Evolutionary conservation across 805 yeast species (phyloP), one percentile per base, ranked within the genome.

Genomic region (Nakazawaea peltata): DNA sequence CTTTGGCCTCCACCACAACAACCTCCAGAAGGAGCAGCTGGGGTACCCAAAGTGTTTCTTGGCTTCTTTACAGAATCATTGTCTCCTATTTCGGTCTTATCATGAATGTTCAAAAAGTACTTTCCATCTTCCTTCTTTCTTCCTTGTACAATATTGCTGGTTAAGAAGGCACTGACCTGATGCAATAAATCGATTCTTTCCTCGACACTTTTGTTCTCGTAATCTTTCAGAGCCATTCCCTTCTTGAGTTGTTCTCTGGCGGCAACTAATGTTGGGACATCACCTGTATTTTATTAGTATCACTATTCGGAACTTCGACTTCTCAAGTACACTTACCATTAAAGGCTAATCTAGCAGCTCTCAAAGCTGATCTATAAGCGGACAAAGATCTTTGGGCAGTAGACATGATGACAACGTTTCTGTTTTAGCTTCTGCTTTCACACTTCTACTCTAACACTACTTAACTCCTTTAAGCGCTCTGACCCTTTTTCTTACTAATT

Each of bases 131-230:
- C 52, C 34, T 62, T 55, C 46, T 59, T 68, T 41, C 59, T 63
- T 6, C 94, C 97, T 59, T 90, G 98, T 3, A 90, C 97, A n/a
- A 90, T 66, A 54, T 90, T 90, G 40, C 68, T 64, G 32, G 71
- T 64, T 39, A 90, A 62, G 43, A 87, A 80, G 27, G 55, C 52
- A 1, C 88, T 74, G n/a, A 90, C 81, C 13, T 79, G 88, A 35
- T 77, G 70, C 40, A 87, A 59, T 42, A 74, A 66, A 34, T 67
- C 56, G 21, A 81, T 57, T 39, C 77, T 67, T 39, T 73, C 68
- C 5, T 65, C 69, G 2, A 63, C 49, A 3, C 70, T 55, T 37
- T 71, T 63, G 36, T 70, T 74, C 32, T 78, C 54, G 8, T 49
- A 47, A 31, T 56, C 57, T 28, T 30, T 40, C 25, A 33, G 33